These are phyloP conservation scores for Parasitella parasitica DNA, from an alignment of 371 early-diverging fungal species.

Conservation along the genomic window DNA sequence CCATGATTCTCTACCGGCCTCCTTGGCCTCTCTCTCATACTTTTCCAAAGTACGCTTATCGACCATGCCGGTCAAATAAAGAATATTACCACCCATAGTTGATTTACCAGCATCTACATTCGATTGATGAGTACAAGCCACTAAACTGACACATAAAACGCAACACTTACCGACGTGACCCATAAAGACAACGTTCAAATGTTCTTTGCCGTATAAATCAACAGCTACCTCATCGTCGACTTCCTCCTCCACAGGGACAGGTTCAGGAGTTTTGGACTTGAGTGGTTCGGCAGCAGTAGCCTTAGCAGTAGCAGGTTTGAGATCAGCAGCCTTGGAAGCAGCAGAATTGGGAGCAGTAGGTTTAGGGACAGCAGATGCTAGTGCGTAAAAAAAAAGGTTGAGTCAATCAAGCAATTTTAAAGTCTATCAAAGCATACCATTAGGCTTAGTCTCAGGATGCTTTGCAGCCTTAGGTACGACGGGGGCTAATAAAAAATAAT, in stretches of 20 bases:
- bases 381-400: no score
- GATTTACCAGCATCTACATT: conserved; percentile 98
- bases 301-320: conserved; percentile 5
- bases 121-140: conserved; percentile 13
- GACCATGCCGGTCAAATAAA: conserved; percentile 95
- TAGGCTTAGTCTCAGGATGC: conserved; percentile 32
- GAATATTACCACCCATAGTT: conserved; percentile 98
- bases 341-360: conserved; percentile 13
- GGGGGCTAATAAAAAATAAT: conserved; percentile 4
- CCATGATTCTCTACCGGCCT: conserved; percentile 96
- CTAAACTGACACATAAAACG: background rate
- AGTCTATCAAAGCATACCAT: no score
- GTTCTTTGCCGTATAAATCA: conserved; percentile 85
- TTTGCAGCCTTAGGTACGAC: conserved; percentile 33
- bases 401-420: no score
- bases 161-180: conserved; percentile 91
- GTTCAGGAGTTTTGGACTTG: conserved; percentile 4
- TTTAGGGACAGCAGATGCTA: conserved; percentile 1
- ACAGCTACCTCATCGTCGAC: conserved; percentile 61
- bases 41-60: conserved; percentile 99
- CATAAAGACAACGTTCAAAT: conserved; percentile 97
- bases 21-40: conserved; percentile 96
- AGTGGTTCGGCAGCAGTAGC: background rate
- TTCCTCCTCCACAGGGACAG: conserved; percentile 34
- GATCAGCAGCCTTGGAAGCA: conserved; percentile 1